A percentile compares a stretch with the other conserved stretches of the same genome.
phyloP scores from a whole-genome alignment of 352 stramenopile species.

The Phytophthora sp. region DNA sequence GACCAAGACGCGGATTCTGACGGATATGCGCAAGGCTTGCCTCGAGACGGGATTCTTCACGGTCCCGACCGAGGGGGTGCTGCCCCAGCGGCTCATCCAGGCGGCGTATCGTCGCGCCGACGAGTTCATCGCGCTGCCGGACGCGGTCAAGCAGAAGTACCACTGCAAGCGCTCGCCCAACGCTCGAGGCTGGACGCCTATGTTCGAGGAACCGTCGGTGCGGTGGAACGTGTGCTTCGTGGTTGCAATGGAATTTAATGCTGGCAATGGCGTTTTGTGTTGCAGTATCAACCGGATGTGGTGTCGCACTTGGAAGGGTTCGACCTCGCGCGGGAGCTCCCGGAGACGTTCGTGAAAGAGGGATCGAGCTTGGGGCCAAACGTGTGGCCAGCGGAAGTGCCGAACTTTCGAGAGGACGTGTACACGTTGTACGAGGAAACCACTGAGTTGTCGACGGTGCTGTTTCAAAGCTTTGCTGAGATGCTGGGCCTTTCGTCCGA shows the following conservation, averaged over 20 bases:
- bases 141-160: constrained; percentile 73
- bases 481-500: constrained; percentile 68
- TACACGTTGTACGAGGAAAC: constrained; percentile 79
- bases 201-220: constrained; percentile 87
- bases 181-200: constrained; percentile 77
- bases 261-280: background rate
- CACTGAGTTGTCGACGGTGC: constrained; percentile 61
- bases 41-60: constrained; percentile 79
- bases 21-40: constrained; percentile 64
- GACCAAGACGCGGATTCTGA: constrained; percentile 53
- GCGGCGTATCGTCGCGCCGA: constrained; percentile 66
- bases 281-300: constrained; percentile 79
- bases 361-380: constrained; percentile 79
- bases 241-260: background rate
- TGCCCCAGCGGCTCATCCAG: constrained; percentile 55
- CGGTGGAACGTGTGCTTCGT: background rate
- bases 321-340: constrained; percentile 68
- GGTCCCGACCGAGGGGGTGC: constrained; percentile 65
- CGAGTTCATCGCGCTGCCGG: constrained; percentile 71
- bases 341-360: constrained; percentile 56
- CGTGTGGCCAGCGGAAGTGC: constrained; percentile 71
- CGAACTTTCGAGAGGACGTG: constrained; percentile 68
- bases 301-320: constrained; percentile 81
- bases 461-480: constrained; percentile 83
- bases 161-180: constrained; percentile 81